Conservation (phyloP, 1,284 basidiomycete species). For the Leccinum brunneo-olivaceum region DNA sequence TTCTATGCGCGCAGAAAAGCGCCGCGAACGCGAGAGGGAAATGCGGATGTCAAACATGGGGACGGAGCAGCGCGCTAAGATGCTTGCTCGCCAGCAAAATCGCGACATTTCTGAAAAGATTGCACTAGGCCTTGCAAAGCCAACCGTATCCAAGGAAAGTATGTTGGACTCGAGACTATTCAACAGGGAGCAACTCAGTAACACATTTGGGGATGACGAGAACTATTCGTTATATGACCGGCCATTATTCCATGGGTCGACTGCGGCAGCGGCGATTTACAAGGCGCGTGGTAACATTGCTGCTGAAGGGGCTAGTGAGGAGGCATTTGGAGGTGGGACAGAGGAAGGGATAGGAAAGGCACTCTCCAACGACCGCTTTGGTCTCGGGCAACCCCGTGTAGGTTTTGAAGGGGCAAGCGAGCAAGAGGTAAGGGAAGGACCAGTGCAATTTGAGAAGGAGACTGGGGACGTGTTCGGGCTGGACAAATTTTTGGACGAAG, state of each 20-base stretch:
- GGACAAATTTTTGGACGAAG: conserved; percentile 95
- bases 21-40: conserved; percentile 91
- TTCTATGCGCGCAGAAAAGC: conserved; percentile 86
- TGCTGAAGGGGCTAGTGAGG: conserved; percentile 69
- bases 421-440: conserved; percentile 81
- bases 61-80: conserved; percentile 90
- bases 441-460: conserved; percentile 99
- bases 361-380: conserved; percentile 91
- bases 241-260: conserved; percentile 92
- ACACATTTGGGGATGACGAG: conserved; percentile 87
- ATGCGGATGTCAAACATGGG: conserved; percentile 99
- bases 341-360: conserved; percentile 90
- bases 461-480: conserved; percentile 96
- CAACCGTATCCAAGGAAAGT: conserved; percentile 88
- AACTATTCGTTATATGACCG: conserved; percentile 92
- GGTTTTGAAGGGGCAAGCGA: conserved; percentile 87
- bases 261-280: conserved; percentile 96
- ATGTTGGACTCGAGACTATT: conserved; percentile 97
- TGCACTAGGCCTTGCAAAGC: conserved; percentile 94
- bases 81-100: conserved; percentile 92
- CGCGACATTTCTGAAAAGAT: conserved; percentile 99
- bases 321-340: conserved; percentile 88
- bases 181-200: conserved; percentile 86
- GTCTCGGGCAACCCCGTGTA: conserved; percentile 76
- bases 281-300: conserved; percentile 82